Evolutionary conservation across 441 rosid genomes (phyloP).

Genomic region (Populus hybrid): DNA sequence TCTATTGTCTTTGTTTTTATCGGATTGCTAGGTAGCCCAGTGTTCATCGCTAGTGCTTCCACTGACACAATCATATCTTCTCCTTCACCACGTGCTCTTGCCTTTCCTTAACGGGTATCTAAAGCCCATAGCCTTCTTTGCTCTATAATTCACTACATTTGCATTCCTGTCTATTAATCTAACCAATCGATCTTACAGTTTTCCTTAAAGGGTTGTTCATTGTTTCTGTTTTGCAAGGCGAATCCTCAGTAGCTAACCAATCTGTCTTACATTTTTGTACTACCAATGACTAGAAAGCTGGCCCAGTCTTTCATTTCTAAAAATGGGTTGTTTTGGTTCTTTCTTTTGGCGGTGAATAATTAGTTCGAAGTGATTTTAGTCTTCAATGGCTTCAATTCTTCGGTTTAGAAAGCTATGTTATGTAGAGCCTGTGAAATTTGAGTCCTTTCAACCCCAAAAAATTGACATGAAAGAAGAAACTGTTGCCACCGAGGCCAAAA

Average conservation of each 20-base stretch:
- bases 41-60: conserved; percentile 14
- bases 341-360: not conserved
- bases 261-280: not conserved
- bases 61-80: conserved; percentile 19
- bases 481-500: conserved; percentile 12
- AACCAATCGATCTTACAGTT: not conserved
- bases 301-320: not conserved
- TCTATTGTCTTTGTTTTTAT: not conserved
- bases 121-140: conserved; percentile 9
- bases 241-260: not conserved
- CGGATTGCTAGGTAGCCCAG: not conserved
- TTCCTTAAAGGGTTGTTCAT: conserved; percentile 15
- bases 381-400: conserved; percentile 35
- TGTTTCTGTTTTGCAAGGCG: conserved; percentile 3
- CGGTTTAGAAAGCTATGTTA: conserved; percentile 43
- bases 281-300: not conserved
- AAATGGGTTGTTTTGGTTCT: not conserved
- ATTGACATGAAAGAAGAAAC: conserved; percentile 23
- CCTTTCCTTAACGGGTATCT: conserved; percentile 18
- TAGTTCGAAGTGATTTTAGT: not conserved
- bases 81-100: conserved; percentile 24
- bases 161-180: not conserved
- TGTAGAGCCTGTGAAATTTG: conserved; percentile 29
- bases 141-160: not conserved
- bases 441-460: conserved; percentile 19